phyloP scores from a whole-genome alignment of 2,329 filamentous ascomycete species.

The Moelleriella libera region DNA sequence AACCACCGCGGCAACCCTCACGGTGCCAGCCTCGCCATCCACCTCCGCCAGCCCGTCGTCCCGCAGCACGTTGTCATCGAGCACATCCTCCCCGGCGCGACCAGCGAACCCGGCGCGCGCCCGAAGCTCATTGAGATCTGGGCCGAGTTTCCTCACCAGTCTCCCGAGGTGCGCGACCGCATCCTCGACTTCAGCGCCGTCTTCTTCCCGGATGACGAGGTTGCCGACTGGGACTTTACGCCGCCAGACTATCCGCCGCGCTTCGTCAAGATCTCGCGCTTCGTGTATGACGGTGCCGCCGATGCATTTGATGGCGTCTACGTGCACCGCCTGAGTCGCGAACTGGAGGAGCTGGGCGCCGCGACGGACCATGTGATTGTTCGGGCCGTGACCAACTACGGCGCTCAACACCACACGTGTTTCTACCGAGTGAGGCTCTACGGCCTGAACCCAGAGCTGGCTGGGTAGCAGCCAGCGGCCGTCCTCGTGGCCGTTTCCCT shows the following conservation, averaged over 20 bases:
- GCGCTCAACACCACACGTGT: slow-evolving; percentile 44
- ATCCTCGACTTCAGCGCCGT: slow-evolving; percentile 27
- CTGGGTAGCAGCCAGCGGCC: neutral
- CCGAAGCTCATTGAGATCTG: slow-evolving; percentile 60
- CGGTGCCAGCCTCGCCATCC: slow-evolving; percentile 51
- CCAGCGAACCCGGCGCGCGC: slow-evolving; percentile 44
- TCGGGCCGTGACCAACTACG: slow-evolving; percentile 43
- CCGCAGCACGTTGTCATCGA: slow-evolving; percentile 60
- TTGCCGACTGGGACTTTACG: slow-evolving; percentile 14
- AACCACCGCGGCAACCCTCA: slow-evolving; percentile 28
- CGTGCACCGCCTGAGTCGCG: slow-evolving; percentile 36
- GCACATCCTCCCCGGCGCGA: slow-evolving; percentile 50
- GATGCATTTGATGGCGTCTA: slow-evolving; percentile 30
- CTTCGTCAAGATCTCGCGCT: slow-evolving; percentile 44
- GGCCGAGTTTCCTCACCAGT: slow-evolving; percentile 33
- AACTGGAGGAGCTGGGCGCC: slow-evolving; percentile 31
- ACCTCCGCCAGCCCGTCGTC: slow-evolving; percentile 41
- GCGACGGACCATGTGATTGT: slow-evolving; percentile 39
- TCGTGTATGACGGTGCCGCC: slow-evolving; percentile 32
- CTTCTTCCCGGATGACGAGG: slow-evolving; percentile 21
- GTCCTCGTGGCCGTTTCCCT: neutral
- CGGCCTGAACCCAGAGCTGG: slow-evolving; percentile 22
- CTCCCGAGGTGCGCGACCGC: slow-evolving; percentile 24
- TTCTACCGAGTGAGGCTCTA: slow-evolving; percentile 50
- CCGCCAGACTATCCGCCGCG: slow-evolving; percentile 15